These are phyloP conservation scores for Stygiomarasmius scandens DNA, from an alignment of 1,284 basidiomycete genomes.

Conservation along the genomic window DNA sequence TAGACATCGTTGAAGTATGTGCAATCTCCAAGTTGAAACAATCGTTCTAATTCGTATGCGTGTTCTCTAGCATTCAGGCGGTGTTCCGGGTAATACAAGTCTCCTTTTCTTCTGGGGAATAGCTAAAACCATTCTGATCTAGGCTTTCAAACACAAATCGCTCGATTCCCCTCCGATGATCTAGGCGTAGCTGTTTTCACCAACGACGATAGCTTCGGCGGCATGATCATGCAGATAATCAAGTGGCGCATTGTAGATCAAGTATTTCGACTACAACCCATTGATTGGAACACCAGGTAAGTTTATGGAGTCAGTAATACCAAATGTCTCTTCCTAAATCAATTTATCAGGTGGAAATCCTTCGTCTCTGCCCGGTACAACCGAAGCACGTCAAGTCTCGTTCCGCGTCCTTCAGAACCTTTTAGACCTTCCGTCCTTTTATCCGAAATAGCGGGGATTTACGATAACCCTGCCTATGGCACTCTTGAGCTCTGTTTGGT, in stretches of 20 bases:
- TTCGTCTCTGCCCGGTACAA: background rate
- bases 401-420: slow-evolving; percentile 24
- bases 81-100: slow-evolving; percentile 17
- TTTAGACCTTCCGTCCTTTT: slow-evolving; percentile 20
- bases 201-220: slow-evolving; percentile 26
- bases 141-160: slow-evolving; percentile 25
- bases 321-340: background rate
- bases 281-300: slow-evolving; percentile 27
- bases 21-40: background rate
- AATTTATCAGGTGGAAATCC: slow-evolving; percentile 15
- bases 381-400: background rate
- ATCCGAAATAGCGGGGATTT: slow-evolving; percentile 21
- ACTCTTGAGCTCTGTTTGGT: slow-evolving; percentile 24
- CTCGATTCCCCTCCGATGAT: slow-evolving; percentile 25
- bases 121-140: background rate
- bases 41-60: background rate
- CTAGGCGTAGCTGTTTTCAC: slow-evolving; percentile 28
- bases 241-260: slow-evolving; percentile 27
- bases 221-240: slow-evolving; percentile 19
- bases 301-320: background rate
- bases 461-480: slow-evolving; percentile 26
- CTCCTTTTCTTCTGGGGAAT: background rate
- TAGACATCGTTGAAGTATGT: slow-evolving; percentile 19
- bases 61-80: slow-evolving; percentile 19
- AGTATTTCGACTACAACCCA: slow-evolving; percentile 18